Conservation (phyloP, 345 rosid species). For the Chamaenerion angustifolium region DNA sequence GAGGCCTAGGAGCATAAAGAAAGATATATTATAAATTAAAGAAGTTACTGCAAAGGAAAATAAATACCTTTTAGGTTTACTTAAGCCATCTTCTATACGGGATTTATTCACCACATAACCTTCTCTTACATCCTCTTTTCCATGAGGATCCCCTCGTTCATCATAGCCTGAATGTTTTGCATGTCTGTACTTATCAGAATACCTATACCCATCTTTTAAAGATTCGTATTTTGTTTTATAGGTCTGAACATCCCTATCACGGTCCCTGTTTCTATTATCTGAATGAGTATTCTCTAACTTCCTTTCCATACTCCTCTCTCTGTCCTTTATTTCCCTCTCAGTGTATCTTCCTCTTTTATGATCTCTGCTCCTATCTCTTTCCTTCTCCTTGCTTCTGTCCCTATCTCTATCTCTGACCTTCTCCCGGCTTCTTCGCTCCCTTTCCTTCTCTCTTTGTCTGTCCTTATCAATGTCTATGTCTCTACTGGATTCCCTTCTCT, state of each 20-base stretch:
- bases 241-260: constrained; percentile 26
- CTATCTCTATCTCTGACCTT: constrained; percentile 8
- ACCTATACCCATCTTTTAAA: constrained; percentile 13
- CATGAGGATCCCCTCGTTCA: constrained; percentile 14
- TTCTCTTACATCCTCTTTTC: constrained; percentile 19
- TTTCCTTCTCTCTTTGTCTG: constrained; percentile 6
- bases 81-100: constrained; percentile 19
- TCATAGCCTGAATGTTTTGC: constrained; percentile 18
- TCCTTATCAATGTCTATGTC: constrained; percentile 5
- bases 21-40: not conserved
- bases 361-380: constrained; percentile 31
- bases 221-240: constrained; percentile 21
- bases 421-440: constrained; percentile 8
- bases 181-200: constrained; percentile 19
- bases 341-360: constrained; percentile 27
- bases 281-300: constrained; percentile 13
- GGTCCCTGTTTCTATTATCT: constrained; percentile 30
- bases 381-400: constrained; percentile 15
- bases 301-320: constrained; percentile 24
- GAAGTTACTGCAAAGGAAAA: not conserved
- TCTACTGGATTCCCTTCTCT: constrained; percentile 4
- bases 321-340: constrained; percentile 24
- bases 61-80: constrained; percentile 31
- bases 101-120: constrained; percentile 17
- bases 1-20: not conserved